Evolutionary conservation across 1,139 yeast species (phyloP).

Genomic region (Kodamaea anthophila): DNA sequence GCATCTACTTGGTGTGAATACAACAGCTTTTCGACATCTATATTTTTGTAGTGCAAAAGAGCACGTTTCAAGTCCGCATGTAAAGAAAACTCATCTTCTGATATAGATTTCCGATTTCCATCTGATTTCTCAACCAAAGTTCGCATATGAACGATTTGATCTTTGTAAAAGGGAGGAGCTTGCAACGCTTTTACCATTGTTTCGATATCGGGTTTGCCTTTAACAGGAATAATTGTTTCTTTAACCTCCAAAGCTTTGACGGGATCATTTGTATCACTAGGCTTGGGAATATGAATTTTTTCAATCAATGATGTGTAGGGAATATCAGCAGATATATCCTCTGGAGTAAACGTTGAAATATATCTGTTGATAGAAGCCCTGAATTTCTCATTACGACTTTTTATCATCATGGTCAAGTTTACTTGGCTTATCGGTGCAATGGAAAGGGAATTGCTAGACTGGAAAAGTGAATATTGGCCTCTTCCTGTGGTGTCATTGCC

Average conservation of each 20-base stretch:
- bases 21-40: conserved; percentile 42
- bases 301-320: conserved; percentile 13
- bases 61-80: conserved; percentile 47
- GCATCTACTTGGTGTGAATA: conserved; percentile 84
- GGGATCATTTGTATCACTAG: conserved; percentile 26
- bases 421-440: conserved; percentile 21
- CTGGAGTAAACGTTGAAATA: conserved; percentile 23
- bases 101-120: conserved; percentile 8
- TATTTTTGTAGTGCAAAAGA: conserved; percentile 40
- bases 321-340: conserved; percentile 12
- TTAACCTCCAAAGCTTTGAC: conserved; percentile 32
- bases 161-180: conserved; percentile 42
- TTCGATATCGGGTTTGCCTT: conserved; percentile 17
- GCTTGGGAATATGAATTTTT: conserved; percentile 37
- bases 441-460: conserved; percentile 19
- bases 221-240: neutral
- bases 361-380: conserved; percentile 34
- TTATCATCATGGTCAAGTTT: conserved; percentile 53
- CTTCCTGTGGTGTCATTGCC: conserved; percentile 7
- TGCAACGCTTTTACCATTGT: conserved; percentile 45
- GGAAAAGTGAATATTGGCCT: conserved; percentile 18
- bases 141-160: conserved; percentile 48
- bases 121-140: conserved; percentile 16
- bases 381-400: conserved; percentile 53
- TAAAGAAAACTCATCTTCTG: conserved; percentile 22